Conservation (phyloP, 1,139 yeast genomes). For the Neolecta irregularis region DNA sequence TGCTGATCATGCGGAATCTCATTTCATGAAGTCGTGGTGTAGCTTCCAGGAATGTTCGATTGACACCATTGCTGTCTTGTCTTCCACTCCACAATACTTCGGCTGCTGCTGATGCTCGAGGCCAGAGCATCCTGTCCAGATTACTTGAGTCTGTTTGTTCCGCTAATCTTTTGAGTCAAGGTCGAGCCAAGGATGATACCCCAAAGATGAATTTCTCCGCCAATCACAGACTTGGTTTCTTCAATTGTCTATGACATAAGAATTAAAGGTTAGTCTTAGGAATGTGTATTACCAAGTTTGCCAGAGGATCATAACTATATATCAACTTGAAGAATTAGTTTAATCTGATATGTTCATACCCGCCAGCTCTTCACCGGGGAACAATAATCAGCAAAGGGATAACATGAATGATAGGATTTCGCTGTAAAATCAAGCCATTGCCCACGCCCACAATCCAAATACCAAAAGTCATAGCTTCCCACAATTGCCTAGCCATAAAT, state of each 20-base stretch:
- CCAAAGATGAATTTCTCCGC: slow-evolving; percentile 36
- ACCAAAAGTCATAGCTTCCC: slow-evolving; percentile 28
- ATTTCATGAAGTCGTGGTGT: slow-evolving; percentile 5
- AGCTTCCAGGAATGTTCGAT: slow-evolving; percentile 7
- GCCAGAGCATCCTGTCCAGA: slow-evolving; percentile 34
- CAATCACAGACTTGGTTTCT: slow-evolving; percentile 28
- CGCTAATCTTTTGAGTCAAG: too few relatives aligned
- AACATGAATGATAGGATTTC: not conserved
- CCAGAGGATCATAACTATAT: slow-evolving; percentile 29
- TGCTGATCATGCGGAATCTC: slow-evolving; percentile 6
- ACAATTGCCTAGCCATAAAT: too few relatives aligned
- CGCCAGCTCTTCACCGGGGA: slow-evolving; percentile 39
- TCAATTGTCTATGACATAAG: too few relatives aligned
- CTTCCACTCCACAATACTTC: slow-evolving; percentile 37
- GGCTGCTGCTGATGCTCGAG: slow-evolving; percentile 35
- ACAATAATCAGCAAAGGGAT: slow-evolving; percentile 27
- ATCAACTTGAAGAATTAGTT: too few relatives aligned
- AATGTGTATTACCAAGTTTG: too few relatives aligned
- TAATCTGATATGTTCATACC: too few relatives aligned
- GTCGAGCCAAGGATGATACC: too few relatives aligned
- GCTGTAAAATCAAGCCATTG: slow-evolving; percentile 22
- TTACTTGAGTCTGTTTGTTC: slow-evolving; percentile 32
- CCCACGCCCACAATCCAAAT: slow-evolving; percentile 37
- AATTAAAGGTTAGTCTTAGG: too few relatives aligned
- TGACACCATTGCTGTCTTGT: slow-evolving; percentile 23